Evolutionary conservation across 768 basidiomycete species (phyloP).

Genomic region (Boletus vermiculosoides): DNA sequence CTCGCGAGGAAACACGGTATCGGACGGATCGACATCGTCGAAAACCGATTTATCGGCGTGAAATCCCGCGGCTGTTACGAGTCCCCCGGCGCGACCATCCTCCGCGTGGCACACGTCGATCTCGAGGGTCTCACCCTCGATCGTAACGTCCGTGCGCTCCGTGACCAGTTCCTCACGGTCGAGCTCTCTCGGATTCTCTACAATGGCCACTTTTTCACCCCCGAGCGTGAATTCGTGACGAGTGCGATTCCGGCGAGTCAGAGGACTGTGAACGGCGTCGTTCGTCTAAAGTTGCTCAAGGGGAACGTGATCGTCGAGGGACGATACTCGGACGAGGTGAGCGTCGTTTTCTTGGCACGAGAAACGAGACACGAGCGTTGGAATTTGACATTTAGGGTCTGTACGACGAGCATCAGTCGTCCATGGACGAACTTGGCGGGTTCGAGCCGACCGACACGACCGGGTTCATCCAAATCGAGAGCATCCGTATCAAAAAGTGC

Average conservation of each 20-base stretch:
- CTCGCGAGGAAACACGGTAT: conserved; percentile 94
- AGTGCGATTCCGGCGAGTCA: conserved; percentile 91
- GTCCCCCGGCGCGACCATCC: conserved; percentile 93
- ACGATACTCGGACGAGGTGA: conserved; percentile 79
- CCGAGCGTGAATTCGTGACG: conserved; percentile 93
- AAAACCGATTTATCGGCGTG: conserved; percentile 99
- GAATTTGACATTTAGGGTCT: conserved; percentile 55
- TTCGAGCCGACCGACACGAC: conserved; percentile 95
- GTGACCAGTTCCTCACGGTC: conserved; percentile 93
- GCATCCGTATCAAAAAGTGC: conserved; percentile 96
- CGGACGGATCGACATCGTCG: conserved; percentile 97
- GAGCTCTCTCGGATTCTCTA: conserved; percentile 90
- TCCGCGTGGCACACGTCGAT: conserved; percentile 93
- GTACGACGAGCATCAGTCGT: conserved; percentile 93
- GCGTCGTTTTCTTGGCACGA: conserved; percentile 8
- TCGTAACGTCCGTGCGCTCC: conserved; percentile 89
- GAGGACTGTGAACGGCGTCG: conserved; percentile 92
- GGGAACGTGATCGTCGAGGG: conserved; percentile 96
- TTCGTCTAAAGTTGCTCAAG: conserved; percentile 90
- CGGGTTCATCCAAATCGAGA: conserved; percentile 97
- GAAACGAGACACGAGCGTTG: not conserved
- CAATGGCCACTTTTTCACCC: conserved; percentile 99
- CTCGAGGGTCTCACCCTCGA: conserved; percentile 98
- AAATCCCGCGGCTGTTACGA: conserved; percentile 99
- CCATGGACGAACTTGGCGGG: conserved; percentile 98